phyloP scores from a whole-genome alignment of 1,284 basidiomycete genomes.

The Malassezia globosa region DNA sequence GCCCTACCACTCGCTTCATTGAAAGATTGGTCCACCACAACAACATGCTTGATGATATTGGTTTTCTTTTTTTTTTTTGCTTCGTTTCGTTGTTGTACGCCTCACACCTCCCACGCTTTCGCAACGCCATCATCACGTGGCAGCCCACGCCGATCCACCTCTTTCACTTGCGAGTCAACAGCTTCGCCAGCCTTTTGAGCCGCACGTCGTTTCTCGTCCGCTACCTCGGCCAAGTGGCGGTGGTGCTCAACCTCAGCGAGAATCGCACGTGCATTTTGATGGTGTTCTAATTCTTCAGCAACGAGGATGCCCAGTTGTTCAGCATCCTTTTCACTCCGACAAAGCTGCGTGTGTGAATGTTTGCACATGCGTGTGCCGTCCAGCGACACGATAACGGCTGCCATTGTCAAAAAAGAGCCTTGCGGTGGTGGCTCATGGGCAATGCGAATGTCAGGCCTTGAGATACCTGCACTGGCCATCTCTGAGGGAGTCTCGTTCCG shows the following conservation, averaged over 20 bases:
- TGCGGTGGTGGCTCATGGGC: constrained; percentile 18
- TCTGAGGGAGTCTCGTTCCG: constrained; percentile 16
- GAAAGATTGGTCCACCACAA: too few species aligned
- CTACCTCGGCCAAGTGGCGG: constrained; percentile 38
- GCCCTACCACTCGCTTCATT: too few species aligned
- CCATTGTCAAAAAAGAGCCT: constrained; percentile 25
- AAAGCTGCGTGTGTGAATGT: constrained; percentile 22
- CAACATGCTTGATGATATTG: too few species aligned
- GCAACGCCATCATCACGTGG: constrained; percentile 40
- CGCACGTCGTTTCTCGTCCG: constrained; percentile 28
- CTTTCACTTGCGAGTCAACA: constrained; percentile 15
- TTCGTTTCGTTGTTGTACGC: not conserved
- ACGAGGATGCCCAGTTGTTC: constrained; percentile 30
- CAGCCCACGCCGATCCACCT: constrained; percentile 35
- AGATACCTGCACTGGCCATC: not conserved
- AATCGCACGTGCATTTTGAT: constrained; percentile 32
- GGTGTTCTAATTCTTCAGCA: constrained; percentile 32
- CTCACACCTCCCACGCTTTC: constrained; percentile 44
- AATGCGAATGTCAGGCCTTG: not conserved
- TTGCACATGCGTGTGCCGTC: constrained; percentile 33
- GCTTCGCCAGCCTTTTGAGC: constrained; percentile 7
- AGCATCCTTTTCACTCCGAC: constrained; percentile 28
- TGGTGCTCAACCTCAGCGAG: constrained; percentile 45
- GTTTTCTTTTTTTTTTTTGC: too few species aligned
- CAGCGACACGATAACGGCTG: constrained; percentile 45